Evolutionary conservation across 192 early-diverging fungal species (phyloP), one percentile per base, ranked within the genome.

Genomic region (Podila minutissima): DNA sequence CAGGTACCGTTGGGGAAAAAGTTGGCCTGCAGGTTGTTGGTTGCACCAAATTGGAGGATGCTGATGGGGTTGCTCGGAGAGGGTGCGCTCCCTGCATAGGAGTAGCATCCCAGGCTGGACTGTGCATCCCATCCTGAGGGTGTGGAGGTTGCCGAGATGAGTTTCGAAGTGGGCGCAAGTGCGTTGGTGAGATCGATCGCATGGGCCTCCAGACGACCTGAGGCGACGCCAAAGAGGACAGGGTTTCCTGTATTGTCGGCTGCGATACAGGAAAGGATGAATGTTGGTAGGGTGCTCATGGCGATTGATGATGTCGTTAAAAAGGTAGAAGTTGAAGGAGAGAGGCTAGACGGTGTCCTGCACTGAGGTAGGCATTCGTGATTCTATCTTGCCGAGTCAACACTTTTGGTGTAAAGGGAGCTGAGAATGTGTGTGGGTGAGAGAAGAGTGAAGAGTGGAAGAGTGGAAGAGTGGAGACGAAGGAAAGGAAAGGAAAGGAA

Each of bases 1-100:
- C 77, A 81, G 29, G 77, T 81, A 17, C 77, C 77, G 28, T 81
- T 73, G 20, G 77, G 71, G 26, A 33, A 73, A 59, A 81, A 81
- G n/a, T 64, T 12, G 15, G 64, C 57, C 60, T 81, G 71, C 0
- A 69, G 22, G 7, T 66, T 58, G n/a, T 28, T 73, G 1, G 53
- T 55, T 55, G 53, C 53, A 28, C 71, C 77, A 38, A 81, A 81
- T 41, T 81, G 77, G 2, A 81, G 5, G 29, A 81, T 24, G 19
- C 10, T 69, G 31, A 81, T 81, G 37, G 71, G 66, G n/a, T 48
- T 55, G 35, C 58, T 53, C 19, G 32, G 5, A 5, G 60, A 28
- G 11, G 66, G 33, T 48, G 33, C 1, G 12, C 69, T 71, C 6
- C 77, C 77, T 3, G 68, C 28, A 37, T 81, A 81, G 0, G 70